phyloP scores from a whole-genome alignment of 2,329 filamentous ascomycete genomes.

The Escovopsis weberi region DNA sequence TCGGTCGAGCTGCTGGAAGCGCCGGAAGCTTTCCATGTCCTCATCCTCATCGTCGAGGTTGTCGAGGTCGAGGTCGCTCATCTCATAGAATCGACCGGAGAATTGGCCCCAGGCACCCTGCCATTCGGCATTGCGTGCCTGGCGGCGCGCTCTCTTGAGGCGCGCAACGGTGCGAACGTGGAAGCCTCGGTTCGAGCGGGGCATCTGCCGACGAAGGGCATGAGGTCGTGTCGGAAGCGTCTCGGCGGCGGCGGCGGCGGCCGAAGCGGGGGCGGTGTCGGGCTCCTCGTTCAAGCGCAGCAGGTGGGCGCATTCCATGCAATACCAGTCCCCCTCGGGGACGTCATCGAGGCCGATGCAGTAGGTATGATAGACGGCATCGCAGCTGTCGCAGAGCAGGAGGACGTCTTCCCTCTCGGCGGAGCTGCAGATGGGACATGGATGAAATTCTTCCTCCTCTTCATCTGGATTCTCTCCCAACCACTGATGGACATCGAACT shows the following conservation, averaged over 20 bases:
- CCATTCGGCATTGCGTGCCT: slow-evolving; percentile 69
- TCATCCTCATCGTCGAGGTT: slow-evolving; percentile 49
- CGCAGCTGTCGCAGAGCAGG: slow-evolving; percentile 82
- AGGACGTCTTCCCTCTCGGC: slow-evolving; percentile 71
- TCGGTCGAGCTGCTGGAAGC: slow-evolving; percentile 39
- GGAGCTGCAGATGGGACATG: slow-evolving; percentile 74
- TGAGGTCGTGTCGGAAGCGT: slow-evolving; percentile 19
- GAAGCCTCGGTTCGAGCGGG: slow-evolving; percentile 19
- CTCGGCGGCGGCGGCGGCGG: slow-evolving; percentile 21
- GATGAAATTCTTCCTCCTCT: slow-evolving; percentile 51
- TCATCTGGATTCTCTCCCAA: slow-evolving; percentile 59
- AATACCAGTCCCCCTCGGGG: slow-evolving; percentile 76
- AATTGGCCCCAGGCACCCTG: slow-evolving; percentile 68
- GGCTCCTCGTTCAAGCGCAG: slow-evolving; percentile 22
- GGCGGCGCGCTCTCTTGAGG: slow-evolving; percentile 40
- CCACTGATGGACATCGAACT: slow-evolving; percentile 67
- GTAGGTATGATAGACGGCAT: slow-evolving; percentile 80
- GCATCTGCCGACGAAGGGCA: slow-evolving; percentile 16
- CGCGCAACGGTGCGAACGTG: slow-evolving; percentile 41
- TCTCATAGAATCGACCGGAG: slow-evolving; percentile 46
- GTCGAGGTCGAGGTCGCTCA: slow-evolving; percentile 27
- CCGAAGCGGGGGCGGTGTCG: slow-evolving; percentile 16
- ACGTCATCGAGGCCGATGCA: slow-evolving; percentile 72
- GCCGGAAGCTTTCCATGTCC: slow-evolving; percentile 44
- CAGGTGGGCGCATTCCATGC: slow-evolving; percentile 59